phyloP scores from a whole-genome alignment of 208 protist species.

The Leishmania major region DNA sequence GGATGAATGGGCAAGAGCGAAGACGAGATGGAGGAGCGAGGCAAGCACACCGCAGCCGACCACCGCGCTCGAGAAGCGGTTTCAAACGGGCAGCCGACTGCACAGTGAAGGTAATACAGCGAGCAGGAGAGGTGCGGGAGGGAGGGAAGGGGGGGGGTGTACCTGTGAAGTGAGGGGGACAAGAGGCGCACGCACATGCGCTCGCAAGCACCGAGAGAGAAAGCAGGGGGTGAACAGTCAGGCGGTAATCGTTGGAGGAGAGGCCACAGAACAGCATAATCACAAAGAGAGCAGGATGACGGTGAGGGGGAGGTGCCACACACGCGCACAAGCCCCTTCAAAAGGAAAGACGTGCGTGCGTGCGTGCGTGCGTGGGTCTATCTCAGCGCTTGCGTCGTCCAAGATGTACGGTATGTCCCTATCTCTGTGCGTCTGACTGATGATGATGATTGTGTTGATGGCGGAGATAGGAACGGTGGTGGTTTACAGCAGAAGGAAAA shows the following conservation, averaged over 20 bases:
- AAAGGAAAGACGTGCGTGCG: not conserved
- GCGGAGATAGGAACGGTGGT: not conserved
- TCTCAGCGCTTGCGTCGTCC: not conserved
- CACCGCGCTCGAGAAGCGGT: no score
- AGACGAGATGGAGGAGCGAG: not conserved
- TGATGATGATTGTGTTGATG: not conserved
- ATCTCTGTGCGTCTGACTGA: not conserved
- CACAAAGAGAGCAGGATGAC: not conserved
- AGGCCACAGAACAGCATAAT: not conserved
- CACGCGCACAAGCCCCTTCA: not conserved
- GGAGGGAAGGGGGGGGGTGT: not conserved
- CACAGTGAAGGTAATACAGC: no score
- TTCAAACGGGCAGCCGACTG: no score
- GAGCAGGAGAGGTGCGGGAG: no score
- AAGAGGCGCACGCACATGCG: not conserved
- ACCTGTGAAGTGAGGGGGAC: not conserved
- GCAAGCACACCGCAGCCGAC: not conserved
- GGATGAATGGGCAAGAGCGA: not conserved
- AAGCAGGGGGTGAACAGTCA: not conserved
- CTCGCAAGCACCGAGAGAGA: slow-evolving; percentile 3
- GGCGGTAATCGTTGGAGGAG: not conserved
- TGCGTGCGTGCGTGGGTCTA: not conserved
- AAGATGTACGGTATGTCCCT: not conserved
- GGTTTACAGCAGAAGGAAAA: not conserved
- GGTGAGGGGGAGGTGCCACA: not conserved